Conservation (phyloP, 2,329 filamentous ascomycete genomes). For the Triangularia setosa region DNA sequence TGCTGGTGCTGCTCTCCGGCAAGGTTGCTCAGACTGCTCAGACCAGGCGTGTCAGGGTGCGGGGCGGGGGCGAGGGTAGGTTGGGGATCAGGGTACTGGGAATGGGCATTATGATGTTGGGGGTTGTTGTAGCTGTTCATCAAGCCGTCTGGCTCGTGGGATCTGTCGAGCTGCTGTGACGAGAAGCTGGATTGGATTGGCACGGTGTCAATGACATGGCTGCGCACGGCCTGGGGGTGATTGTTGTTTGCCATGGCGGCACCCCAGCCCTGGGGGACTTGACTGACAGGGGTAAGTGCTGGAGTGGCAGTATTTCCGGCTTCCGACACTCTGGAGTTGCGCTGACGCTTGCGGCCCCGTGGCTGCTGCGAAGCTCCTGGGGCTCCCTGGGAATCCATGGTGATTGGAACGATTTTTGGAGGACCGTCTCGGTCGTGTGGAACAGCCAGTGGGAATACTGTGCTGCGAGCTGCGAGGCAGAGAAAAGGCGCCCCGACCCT, state of each 20-base stretch:
- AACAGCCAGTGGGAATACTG: slow-evolving; percentile 20
- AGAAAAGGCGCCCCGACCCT: slow-evolving; percentile 6
- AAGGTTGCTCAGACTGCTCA: slow-evolving; percentile 25
- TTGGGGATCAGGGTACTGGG: slow-evolving; percentile 26
- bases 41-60: slow-evolving; percentile 25
- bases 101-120: slow-evolving; percentile 24
- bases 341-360: slow-evolving; percentile 25
- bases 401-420: slow-evolving; percentile 9
- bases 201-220: slow-evolving; percentile 26
- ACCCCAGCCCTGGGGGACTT: slow-evolving; percentile 21
- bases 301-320: slow-evolving; percentile 22
- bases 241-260: slow-evolving; percentile 15
- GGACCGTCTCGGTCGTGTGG: slow-evolving; percentile 13
- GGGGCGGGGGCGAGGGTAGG: slow-evolving; percentile 22
- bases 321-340: slow-evolving; percentile 22
- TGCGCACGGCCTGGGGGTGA: slow-evolving; percentile 26
- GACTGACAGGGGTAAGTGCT: slow-evolving; percentile 18
- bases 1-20: slow-evolving; percentile 24
- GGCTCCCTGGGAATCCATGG: slow-evolving; percentile 20
- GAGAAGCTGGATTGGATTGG: slow-evolving; percentile 24
- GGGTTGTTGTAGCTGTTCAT: slow-evolving; percentile 28
- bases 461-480: slow-evolving; percentile 11
- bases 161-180: slow-evolving; percentile 28
- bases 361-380: slow-evolving; percentile 23
- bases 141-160: slow-evolving; percentile 26